Base-by-base conservation (phyloP, 2,329 filamentous ascomycete species). In the Mycocentrospora acerina region DNA sequence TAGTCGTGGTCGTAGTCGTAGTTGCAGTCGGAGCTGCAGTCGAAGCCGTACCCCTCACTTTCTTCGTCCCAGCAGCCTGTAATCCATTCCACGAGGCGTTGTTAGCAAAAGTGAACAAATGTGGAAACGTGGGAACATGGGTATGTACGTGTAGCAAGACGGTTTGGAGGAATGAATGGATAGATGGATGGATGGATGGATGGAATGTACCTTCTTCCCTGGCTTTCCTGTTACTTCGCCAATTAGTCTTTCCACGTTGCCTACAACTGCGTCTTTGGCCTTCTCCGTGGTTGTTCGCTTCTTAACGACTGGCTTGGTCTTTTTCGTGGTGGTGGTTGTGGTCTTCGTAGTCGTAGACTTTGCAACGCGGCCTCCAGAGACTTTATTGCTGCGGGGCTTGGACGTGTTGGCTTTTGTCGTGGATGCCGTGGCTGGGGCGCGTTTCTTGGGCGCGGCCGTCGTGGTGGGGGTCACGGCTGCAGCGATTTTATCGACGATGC, bases 401-500 rank as follows among this genome's bases (percentile, higher is more conserved):
- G 43, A 51, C 8, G 55, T 57, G 40, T 59, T 59, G 35, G 69
- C 64, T 54, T 68, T 71, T 58, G 64, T 63, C 58, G 66, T 67
- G 30, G 64, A 53, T n/a, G n/a, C n/a, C n/a, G n/a, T n/a, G n/a
- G n/a, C n/a, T n/a, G n/a, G n/a, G n/a, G n/a, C n/a, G 33, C 62
- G 57, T 28, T 59, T 59, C 49, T 64, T 64, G 12, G 48, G 51
- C n/a, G 57, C 55, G 39, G 60, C 60, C 36, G 68, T 64, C 55
- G 68, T 71, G 53, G 64, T 66, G 19, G 51, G 53, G 26, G 62
- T 46, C 24, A 51, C 35, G 10, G 64, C 67, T 11, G 73, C 74
- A 59, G 78, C 75, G 55, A 78, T 59, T 29, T 70, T 65, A 43
- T 68, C 60, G 59, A 79, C 72, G 59, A 79, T 65, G 57, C 77